Base-by-base conservation (phyloP, 2,329 filamentous ascomycete species). In the Gnomoniopsis smithogilvyi region DNA sequence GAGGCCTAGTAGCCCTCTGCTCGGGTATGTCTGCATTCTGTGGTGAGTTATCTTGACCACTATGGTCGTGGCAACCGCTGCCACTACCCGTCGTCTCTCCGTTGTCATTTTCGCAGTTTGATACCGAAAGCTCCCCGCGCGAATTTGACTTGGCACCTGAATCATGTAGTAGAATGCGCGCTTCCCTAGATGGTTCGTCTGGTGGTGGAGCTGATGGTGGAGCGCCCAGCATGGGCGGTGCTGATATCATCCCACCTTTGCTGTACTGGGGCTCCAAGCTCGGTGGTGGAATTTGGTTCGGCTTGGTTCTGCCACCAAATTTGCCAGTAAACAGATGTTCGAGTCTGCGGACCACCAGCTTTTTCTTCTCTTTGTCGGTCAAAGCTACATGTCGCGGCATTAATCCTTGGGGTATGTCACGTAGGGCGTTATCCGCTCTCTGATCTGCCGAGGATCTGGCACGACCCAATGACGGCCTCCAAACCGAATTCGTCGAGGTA, bases 271-370 rank as follows among this genome's bases (percentile, higher is more conserved):
- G 51, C n/a, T 60, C 57, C n/a, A 51, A 17, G 4, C 19, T 30
- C 45, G 56, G 43, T 6, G 59, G 59, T 58, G 62, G 67, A 15
- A 63, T 67, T 36, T 64, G 50, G 73, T 78, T 69, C 67, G 76
- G 26, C 21, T 45, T 61, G 33, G 47, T 4, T 38, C 41, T 59
- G 12, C 75, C 75, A 3, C 70, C 72, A 19, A 80, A 78, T 67
- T 88, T 90, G 2, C 91, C 91, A 0, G 90, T 92, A 62, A 95
- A 96, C 1, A 96, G 79, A 63, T 93, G 89, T 67, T 96, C 91
- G 6, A 96, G 72, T 2, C 90, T 82, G 56, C 85, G 82, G 2
- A 94, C 91, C 0, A 94, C 88, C 21, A 92, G 68, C 68, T 87
- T 91, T 76, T 91, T 92, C 75, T 85, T 91, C 6, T 89, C 82